A percentile compares a stretch with the other conserved stretches of the same genome.
Evolutionary conservation across 805 yeast genomes (phyloP).

Genomic region (Wickerhamomyces ciferrii): DNA sequence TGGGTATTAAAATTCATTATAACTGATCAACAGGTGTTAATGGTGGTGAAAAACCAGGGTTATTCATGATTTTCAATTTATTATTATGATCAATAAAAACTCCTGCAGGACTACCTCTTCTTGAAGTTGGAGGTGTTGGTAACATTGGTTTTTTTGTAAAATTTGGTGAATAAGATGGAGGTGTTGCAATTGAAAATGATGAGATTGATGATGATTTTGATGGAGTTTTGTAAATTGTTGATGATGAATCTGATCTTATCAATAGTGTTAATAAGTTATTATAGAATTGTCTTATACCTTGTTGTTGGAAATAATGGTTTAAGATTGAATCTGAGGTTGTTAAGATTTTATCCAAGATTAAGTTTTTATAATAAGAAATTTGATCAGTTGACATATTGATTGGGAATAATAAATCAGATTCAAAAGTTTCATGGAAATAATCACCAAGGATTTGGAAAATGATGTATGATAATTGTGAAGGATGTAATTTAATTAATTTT

Average conservation of each 20-base stretch:
- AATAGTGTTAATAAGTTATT: slow-evolving; percentile 7
- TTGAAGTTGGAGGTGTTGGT: slow-evolving; percentile 22
- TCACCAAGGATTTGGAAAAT: slow-evolving; percentile 13
- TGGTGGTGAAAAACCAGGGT: slow-evolving; percentile 14
- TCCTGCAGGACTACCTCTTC: slow-evolving; percentile 23
- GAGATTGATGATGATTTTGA: slow-evolving; percentile 1
- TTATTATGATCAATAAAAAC: background rate
- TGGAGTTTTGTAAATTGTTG: background rate
- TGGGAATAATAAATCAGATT: slow-evolving; percentile 12
- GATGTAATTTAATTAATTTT: slow-evolving; percentile 35
- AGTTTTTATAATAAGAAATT: slow-evolving; percentile 1
- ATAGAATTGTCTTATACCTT: slow-evolving; percentile 14
- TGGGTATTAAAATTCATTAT: background rate
- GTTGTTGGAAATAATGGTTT: slow-evolving; percentile 6
- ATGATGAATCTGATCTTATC: slow-evolving; percentile 7
- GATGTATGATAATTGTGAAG: slow-evolving; percentile 20
- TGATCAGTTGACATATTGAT: background rate
- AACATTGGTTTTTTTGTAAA: background rate
- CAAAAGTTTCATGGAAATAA: slow-evolving; percentile 5
- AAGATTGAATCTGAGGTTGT: slow-evolving; percentile 4
- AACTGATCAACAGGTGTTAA: slow-evolving; percentile 14
- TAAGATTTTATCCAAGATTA: slow-evolving; percentile 3
- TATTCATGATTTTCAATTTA: background rate
- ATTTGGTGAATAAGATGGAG: background rate
- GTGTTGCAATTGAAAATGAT: slow-evolving; percentile 3